Base-by-base conservation (phyloP, 805 yeast species). In the Jamesozyma lodderae region DNA sequence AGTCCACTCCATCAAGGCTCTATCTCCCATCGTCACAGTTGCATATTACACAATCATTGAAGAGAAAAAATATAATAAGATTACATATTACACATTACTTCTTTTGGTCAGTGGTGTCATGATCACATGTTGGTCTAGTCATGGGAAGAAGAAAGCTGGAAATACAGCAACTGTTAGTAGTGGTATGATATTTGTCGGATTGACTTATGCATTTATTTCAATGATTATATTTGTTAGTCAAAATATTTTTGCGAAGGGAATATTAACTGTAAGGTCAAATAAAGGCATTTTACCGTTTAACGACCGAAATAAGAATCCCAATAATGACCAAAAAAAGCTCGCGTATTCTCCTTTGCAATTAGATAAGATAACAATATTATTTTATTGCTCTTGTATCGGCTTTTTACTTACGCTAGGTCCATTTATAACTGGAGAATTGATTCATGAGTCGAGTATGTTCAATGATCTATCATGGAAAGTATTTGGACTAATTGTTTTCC, bases 1-100 rank as follows among this genome's bases (percentile, higher is more conserved):
- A 46, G 96, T 92, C 16, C 96, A 90, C 59, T 87, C 96, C 7
- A 79, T 90, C 49, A 92, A 92, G 64, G 92, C 96, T 2, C 66
- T 90, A 27, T 80, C 94, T 23, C 98, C 98, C 2, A 67, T 90
- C 19, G 74, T 85, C 35, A 90, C 97, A 0, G 96, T 92, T 10
- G 59, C 76, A 22, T 83, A 84, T 31, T 87, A 87, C 62, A 69
- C 82, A 46, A 43, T 78, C 10, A 38, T 80, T 27, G 81, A 80
- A 54, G 66, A 70, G 22, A 72, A 67, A 34, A 62, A 65, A 33
- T 90, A 83, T 67, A 69, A 70, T 38, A 35, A 51, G 8, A 68
- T 73, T 51, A 87, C 96, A 2, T 90, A 90, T 54, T 45, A 79
- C 36, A 82, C 97, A 1, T 66, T 90, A 52, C 49, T 80, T 0